Conservation (phyloP, 2,329 filamentous ascomycete genomes). For the Talaromyces sp. region DNA sequence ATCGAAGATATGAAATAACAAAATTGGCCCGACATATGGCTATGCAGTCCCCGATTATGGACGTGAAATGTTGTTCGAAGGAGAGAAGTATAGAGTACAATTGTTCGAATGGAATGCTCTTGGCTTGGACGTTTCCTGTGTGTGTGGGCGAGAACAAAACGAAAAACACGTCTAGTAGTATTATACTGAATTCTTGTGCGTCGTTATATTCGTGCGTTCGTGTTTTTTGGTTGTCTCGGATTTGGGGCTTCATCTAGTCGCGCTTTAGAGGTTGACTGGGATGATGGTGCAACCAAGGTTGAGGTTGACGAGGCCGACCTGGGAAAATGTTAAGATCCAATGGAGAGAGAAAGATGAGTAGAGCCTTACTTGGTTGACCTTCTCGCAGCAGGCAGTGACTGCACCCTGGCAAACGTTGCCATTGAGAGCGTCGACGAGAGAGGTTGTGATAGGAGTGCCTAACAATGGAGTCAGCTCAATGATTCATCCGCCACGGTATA, state of each 20-base stretch:
- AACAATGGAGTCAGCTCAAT: not conserved
- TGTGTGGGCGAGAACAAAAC: not conserved
- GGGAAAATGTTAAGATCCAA: not conserved
- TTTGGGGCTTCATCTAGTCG: not conserved
- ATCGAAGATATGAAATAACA: not conserved
- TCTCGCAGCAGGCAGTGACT: conserved; percentile 15
- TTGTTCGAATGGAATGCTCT: not conserved
- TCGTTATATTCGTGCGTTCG: conserved; percentile 10
- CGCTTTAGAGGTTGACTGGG: conserved; percentile 13
- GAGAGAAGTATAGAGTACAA: conserved; percentile 4
- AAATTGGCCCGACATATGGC: conserved; percentile 9
- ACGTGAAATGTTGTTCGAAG: not conserved
- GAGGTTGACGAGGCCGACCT: conserved; percentile 16
- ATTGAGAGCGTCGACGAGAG: conserved; percentile 12
- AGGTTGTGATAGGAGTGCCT: conserved; percentile 17
- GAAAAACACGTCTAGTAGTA: not conserved
- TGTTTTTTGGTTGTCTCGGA: not conserved
- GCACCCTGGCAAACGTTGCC: conserved; percentile 14
- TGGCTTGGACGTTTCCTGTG: not conserved
- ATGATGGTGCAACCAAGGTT: conserved; percentile 16
- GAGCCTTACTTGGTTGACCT: conserved; percentile 8
- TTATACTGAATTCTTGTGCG: conserved; percentile 4
- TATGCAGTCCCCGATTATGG: conserved; percentile 11
- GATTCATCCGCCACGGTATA: no score
- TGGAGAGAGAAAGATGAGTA: not conserved